Base-by-base conservation (phyloP, 1,139 yeast species). In the Yamadazyma siamensis region DNA sequence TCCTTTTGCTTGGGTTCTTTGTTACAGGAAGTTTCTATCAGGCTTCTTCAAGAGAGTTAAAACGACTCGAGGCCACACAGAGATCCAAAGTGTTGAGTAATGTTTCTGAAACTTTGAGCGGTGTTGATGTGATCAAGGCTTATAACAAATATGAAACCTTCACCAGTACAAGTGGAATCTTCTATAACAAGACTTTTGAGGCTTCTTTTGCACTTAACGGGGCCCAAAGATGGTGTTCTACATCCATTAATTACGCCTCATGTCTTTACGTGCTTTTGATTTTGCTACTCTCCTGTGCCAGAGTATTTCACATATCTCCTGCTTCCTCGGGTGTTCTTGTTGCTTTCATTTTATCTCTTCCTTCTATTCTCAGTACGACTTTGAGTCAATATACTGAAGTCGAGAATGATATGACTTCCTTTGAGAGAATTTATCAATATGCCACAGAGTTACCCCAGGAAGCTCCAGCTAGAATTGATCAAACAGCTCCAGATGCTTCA, bases 361-460 rank as follows among this genome's bases (percentile, higher is more conserved):
- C 77, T 2, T 67, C 71, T 21, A 59, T 64, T 34, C 58, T 77
- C 37, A 59, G 73, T 4, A 52, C 72, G 53, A 56, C 73, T 35
- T 52, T 77, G 29, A 60, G 78, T 49, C 63, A 80, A 4, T 56
- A 64, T 38, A 83, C 94, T 1, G 80, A 78, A 47, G 75, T 82
- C 19, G 95, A 86, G 52, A 85, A 82, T 55, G 82, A 81, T 49
- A 74, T 86, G 86, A 84, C 83, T 48, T 77, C 94, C 6, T 89
- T 80, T 10, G 95, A 87, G 58, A 72, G 96, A 51, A 56, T 87
- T 31, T 70, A 76, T 38, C 72, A 79, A 34, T 85, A 85, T 55
- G 91, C 89, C 0, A 65, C 44, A 32, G 41, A 53, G 22, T 47
- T 66, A 32, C 70, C 67, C 4, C 59, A 57, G 35, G 73, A 66